A percentile compares a stretch with the other conserved stretches of the same genome.
These are phyloP conservation scores for Gymnopilus dilepis DNA, from an alignment of 768 basidiomycete genomes.

Conservation along the genomic window DNA sequence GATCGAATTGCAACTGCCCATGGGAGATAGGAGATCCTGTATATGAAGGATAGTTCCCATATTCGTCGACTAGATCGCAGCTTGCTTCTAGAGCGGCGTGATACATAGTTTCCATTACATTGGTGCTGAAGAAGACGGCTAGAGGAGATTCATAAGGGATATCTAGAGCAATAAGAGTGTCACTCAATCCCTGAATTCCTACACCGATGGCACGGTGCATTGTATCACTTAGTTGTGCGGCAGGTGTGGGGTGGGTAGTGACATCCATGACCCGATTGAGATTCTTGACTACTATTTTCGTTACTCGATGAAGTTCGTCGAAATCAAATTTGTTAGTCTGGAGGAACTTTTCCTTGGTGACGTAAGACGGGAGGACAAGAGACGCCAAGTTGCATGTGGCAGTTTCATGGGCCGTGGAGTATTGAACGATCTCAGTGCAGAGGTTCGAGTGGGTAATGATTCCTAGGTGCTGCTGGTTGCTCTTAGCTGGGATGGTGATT, in stretches of 20 bases:
- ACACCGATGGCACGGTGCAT: conserved; percentile 97
- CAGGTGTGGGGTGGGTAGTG: conserved; percentile 94
- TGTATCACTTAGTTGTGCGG: conserved; percentile 91
- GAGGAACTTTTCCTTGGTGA: conserved; percentile 72
- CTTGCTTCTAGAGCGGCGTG: conserved; percentile 93
- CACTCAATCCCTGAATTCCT: conserved; percentile 97
- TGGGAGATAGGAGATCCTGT: conserved; percentile 85
- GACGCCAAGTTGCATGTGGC: conserved; percentile 99
- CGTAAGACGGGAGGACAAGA: conserved; percentile 92
- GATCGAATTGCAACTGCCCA: conserved; percentile 90
- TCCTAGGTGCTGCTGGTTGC: conserved; percentile 97
- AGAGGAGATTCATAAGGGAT: conserved; percentile 95
- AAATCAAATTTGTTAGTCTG: no score
- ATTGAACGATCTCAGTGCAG: conserved; percentile 99
- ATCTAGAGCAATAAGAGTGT: conserved; percentile 95
- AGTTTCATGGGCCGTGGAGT: conserved; percentile 94
- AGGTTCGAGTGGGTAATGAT: conserved; percentile 99
- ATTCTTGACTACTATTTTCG: conserved; percentile 92
- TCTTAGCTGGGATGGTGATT: conserved; percentile 77
- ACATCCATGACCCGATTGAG: conserved; percentile 92
- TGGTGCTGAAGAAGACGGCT: conserved; percentile 86
- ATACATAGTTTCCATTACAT: conserved; percentile 99
- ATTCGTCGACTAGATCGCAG: conserved; percentile 77
- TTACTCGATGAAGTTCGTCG: conserved; percentile 90
- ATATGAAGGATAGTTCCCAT: conserved; percentile 88